Base-by-base conservation (phyloP, 1,284 basidiomycete genomes). In the Ganoderma resinaceum region DNA sequence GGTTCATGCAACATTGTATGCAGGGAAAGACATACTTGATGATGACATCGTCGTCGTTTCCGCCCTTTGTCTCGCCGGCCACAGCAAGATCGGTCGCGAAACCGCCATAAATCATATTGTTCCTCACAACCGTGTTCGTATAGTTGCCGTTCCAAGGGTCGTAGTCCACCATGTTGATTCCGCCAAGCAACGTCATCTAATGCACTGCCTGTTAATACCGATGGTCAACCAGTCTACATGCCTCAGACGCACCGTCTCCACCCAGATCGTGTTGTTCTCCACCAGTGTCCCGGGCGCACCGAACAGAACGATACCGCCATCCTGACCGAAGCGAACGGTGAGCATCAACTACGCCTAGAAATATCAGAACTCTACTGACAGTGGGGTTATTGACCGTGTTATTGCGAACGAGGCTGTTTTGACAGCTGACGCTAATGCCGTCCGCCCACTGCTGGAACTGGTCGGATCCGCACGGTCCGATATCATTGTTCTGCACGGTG, bases 261-360 rank as follows among this genome's bases (percentile, higher is more conserved):
- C 86, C 84, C 86, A 90, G 71, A 95, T 91, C 0, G 91, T 93
- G 76, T 92, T 92, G 74, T 89, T 89, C 70, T 91, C 86, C n/a
- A 96, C 87, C 57, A 86, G 82, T 1, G 89, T 89, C 2, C 91
- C 92, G 2, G 93, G 93, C 1, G 93, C 82, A n/a, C 94, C 94
- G 74, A 96, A 96, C 2, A 96, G 74, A 1, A 95, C 95, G 65
- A 95, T 92, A 2, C 90, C 93, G 12, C 92, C 93, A 76, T 96
- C 95, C 78, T 79, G 31, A 33, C 16, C 2, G 52, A 1, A 33
- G 2, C 58, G 2, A 23, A 40, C 12, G 12, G 46, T 52, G 4
- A 52, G 20, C n/a, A 38, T 42, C n/a, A 18, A 38, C 42, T 23
- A 60, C 2, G 18, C 2, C 38, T 16, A 12, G 2, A n/a, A 16